Evolutionary conservation across 768 basidiomycete species (phyloP).

Genomic region (Lyophyllum shimeji): DNA sequence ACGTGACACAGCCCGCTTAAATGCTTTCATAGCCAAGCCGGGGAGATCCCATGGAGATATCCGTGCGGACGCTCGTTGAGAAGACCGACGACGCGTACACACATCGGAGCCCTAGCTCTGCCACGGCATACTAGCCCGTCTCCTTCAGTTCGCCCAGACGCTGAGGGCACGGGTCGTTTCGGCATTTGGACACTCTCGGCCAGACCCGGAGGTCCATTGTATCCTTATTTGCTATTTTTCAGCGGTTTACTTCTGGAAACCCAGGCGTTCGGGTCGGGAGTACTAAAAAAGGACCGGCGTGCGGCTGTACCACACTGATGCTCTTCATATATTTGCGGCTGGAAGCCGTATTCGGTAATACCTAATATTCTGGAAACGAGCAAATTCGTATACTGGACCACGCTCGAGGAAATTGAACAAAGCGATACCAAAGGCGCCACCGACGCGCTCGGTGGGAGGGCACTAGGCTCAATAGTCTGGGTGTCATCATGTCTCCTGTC

Average conservation of each 20-base stretch:
- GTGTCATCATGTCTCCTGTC: too few relatives aligned
- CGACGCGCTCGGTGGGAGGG: too few relatives aligned
- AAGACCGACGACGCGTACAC: not conserved
- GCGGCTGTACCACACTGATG: not conserved
- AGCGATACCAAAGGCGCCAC: too few relatives aligned
- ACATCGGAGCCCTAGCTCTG: not conserved
- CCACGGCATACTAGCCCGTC: not conserved
- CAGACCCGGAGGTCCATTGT: not conserved
- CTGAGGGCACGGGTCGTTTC: too few relatives aligned
- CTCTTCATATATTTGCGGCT: not conserved
- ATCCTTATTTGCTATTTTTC: not conserved
- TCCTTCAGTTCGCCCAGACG: not conserved
- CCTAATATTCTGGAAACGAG: too few relatives aligned
- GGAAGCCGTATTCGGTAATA: too few relatives aligned
- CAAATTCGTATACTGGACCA: too few relatives aligned
- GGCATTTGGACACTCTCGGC: too few relatives aligned
- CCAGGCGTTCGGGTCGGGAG: not conserved
- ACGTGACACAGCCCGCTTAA: not conserved
- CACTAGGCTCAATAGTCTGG: too few relatives aligned
- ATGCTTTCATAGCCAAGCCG: constrained; percentile 5
- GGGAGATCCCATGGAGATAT: constrained; percentile 11
- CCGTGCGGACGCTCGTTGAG: constrained; percentile 14
- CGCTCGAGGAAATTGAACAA: too few relatives aligned
- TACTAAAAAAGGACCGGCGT: not conserved
- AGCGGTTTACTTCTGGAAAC: not conserved